Conservation (phyloP, 805 yeast species). For the Starmerella stigmatis region DNA sequence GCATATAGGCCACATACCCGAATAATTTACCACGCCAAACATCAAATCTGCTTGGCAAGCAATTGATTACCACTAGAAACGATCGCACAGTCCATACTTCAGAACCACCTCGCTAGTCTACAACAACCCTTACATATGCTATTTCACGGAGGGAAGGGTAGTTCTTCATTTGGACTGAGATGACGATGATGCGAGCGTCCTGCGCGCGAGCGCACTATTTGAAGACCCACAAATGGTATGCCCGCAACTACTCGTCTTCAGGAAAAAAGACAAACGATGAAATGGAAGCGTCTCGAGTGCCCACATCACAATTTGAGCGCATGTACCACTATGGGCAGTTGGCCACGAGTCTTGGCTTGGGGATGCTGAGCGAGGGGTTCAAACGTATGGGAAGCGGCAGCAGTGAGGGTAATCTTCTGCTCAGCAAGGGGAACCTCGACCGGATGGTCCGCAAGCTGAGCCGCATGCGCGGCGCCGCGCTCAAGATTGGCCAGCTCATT, state of each 20-base stretch:
- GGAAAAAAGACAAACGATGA: slow-evolving; percentile 24
- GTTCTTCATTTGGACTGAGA: too few relatives aligned
- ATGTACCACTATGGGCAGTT: slow-evolving; percentile 85
- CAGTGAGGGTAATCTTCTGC: slow-evolving; percentile 42
- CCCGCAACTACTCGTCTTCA: background rate
- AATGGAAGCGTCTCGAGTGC: slow-evolving; percentile 61
- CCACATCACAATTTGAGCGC: slow-evolving; percentile 76
- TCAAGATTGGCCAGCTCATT: slow-evolving; percentile 92
- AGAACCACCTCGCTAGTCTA: too few relatives aligned
- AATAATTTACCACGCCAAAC: too few relatives aligned
- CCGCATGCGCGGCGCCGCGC: slow-evolving; percentile 97
- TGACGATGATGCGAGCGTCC: background rate
- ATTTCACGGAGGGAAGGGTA: too few relatives aligned
- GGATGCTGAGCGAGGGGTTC: slow-evolving; percentile 69
- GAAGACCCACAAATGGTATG: background rate
- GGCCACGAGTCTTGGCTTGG: slow-evolving; percentile 84
- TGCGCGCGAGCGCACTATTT: background rate
- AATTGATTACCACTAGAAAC: too few relatives aligned
- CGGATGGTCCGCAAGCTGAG: slow-evolving; percentile 77
- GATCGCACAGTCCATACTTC: too few relatives aligned
- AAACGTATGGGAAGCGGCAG: slow-evolving; percentile 39
- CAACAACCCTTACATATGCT: too few relatives aligned
- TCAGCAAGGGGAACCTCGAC: slow-evolving; percentile 77
- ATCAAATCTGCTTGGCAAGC: too few relatives aligned
- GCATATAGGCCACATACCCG: too few relatives aligned